Evolutionary conservation across 805 yeast genomes (phyloP).

Genomic region (Candida namnaoensis): DNA sequence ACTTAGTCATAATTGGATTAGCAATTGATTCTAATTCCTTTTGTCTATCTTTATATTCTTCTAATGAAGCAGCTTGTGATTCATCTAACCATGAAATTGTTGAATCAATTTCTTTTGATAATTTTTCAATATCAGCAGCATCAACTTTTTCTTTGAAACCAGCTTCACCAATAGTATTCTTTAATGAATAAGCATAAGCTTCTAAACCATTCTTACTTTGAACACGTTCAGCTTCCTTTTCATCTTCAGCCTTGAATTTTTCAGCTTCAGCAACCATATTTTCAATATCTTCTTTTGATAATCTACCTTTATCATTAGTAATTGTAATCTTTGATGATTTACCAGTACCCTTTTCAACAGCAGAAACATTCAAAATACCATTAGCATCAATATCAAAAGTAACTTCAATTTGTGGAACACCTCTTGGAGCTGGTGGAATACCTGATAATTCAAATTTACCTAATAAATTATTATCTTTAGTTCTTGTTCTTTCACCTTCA

Average conservation of each 20-base stretch:
- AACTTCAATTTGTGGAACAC: conserved; percentile 97
- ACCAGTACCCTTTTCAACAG: conserved; percentile 98
- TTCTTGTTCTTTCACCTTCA: conserved; percentile 98
- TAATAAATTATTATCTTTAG: conserved; percentile 92
- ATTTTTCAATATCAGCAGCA: conserved; percentile 62
- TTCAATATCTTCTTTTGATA: conserved; percentile 95
- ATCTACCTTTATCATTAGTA: conserved; percentile 98
- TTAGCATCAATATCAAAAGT: conserved; percentile 96
- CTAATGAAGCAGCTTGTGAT: conserved; percentile 86
- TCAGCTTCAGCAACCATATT: conserved; percentile 98
- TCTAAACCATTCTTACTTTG: conserved; percentile 93
- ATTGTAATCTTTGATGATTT: conserved; percentile 94
- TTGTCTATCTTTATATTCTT: conserved; percentile 88
- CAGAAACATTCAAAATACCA: conserved; percentile 95
- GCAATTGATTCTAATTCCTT: conserved; percentile 95
- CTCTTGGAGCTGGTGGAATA: conserved; percentile 98
- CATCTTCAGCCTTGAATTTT: conserved; percentile 96
- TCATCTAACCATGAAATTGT: conserved; percentile 87
- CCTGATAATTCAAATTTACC: conserved; percentile 97
- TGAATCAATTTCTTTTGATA: conserved; percentile 78
- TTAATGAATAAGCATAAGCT: conserved; percentile 91
- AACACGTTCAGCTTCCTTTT: conserved; percentile 87
- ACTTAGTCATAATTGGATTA: conserved; percentile 94
- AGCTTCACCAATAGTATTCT: conserved; percentile 70
- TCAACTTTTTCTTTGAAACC: conserved; percentile 72